Base-by-base conservation (phyloP, 805 yeast species). In the Starmerella vitae region DNA sequence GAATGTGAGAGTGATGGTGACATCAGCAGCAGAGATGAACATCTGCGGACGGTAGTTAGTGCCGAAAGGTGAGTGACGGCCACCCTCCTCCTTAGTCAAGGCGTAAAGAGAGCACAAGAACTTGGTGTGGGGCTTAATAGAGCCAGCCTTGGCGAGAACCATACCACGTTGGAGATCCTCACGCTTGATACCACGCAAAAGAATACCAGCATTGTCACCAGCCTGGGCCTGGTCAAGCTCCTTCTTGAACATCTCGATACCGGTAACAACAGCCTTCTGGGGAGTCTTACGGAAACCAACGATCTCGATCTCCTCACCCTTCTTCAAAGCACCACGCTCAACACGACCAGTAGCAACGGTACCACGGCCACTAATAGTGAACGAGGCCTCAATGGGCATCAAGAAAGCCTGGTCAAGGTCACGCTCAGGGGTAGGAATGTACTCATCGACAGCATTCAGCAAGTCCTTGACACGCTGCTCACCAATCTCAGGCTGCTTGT, bases 171-270 rank as follows among this genome's bases (percentile, higher is more conserved):
- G 72, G 55, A 91, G 71, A 61, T 91, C 94, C 58, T 91, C 98
- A 71, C 96, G 84, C 77, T 85, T 86, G 63, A 88, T 75, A 74
- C 97, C 97, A 74, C 98, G 85, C 63, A 91, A 73, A 63, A 91
- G 71, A 55, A 91, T 76, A 68, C 98, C 98, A 62, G 94, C 93
- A 66, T 93, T 91, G 70, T 91, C 98, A 72, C 98, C 98, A 59
- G 95, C 98, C 78, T 80, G 80, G 52, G 97, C 97, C 57, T 76
- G 72, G 67, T 86, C 97, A 58, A 91, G 77, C 64, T 91, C 97
- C 74, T 91, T 91, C 77, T 85, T 86, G 78, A 91, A 91, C 96
- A 86, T 88, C 74, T 91, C 98, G 59, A 91, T 84, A 68, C 97
- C 97, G 42, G 98, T 91, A 49, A 86, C 96, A 48, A 80, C 83